These are phyloP conservation scores for Lagenidium giganteum DNA, from an alignment of 352 stramenopile species.

Conservation along the genomic window DNA sequence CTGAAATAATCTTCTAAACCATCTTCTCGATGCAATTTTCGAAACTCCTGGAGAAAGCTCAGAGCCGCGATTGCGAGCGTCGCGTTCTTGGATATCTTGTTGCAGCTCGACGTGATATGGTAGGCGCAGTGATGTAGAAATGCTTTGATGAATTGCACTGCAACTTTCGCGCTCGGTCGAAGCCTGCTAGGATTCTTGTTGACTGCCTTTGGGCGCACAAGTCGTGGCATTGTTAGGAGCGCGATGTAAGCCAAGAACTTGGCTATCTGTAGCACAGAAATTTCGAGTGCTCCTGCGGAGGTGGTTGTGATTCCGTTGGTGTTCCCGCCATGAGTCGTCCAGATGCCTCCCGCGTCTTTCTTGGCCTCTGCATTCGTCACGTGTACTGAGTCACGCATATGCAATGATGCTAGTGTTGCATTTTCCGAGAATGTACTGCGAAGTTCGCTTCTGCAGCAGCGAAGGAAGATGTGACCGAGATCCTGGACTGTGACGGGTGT, in stretches of 20 bases:
- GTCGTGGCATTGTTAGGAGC: conserved; percentile 22
- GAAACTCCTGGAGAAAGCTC: conserved; percentile 51
- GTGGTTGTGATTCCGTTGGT: background rate
- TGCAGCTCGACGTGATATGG: conserved; percentile 24
- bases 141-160: conserved; percentile 35
- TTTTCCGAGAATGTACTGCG: conserved; percentile 1
- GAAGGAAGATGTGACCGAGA: conserved; percentile 54
- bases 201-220: conserved; percentile 26
- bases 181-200: no score
- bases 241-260: conserved; percentile 17
- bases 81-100: conserved; percentile 21
- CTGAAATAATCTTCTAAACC: conserved; percentile 48
- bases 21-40: conserved; percentile 54
- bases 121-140: conserved; percentile 51
- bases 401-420: conserved; percentile 10
- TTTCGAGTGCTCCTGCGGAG: conserved; percentile 7
- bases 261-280: conserved; percentile 13
- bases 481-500: conserved; percentile 33
- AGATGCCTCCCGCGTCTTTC: conserved; percentile 5
- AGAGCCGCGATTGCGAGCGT: conserved; percentile 32
- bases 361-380: no score
- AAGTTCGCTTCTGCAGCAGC: conserved; percentile 32
- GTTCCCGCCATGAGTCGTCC: conserved; percentile 1
- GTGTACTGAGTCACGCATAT: no score
- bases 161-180: conserved; percentile 20